A percentile compares a stretch with the other conserved stretches of the same genome.
phyloP scores from a whole-genome alignment of 2,329 filamentous ascomycete species.

The Myriosclerotinia curreyana region DNA sequence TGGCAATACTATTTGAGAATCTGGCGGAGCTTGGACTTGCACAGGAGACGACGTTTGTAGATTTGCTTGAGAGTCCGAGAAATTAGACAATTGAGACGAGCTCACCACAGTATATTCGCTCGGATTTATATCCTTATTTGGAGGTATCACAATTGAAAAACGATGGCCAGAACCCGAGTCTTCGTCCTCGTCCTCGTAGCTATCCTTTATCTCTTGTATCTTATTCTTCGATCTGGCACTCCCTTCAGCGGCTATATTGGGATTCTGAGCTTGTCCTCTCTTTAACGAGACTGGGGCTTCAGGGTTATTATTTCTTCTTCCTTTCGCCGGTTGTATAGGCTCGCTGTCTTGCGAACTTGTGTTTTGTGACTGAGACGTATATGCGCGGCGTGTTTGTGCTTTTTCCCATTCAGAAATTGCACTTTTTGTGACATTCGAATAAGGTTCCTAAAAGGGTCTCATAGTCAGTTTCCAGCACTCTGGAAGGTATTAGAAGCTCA shows the following conservation, averaged over 20 bases:
- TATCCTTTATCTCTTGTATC: constrained; percentile 31
- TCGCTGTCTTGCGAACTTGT: constrained; percentile 25
- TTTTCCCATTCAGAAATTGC: constrained; percentile 23
- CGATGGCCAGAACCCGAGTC: constrained; percentile 12
- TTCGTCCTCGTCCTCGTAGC: constrained; percentile 33
- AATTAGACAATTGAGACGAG: constrained; percentile 25
- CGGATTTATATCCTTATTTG: constrained; percentile 26
- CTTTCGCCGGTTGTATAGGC: constrained; percentile 27
- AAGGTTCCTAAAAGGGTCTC: constrained; percentile 32
- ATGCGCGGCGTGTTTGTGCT: neutral
- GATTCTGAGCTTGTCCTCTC: constrained; percentile 21
- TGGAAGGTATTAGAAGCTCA: neutral
- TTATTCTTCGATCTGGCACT: constrained; percentile 20
- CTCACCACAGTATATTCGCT: constrained; percentile 25
- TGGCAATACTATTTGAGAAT: constrained; percentile 10
- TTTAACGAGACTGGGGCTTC: constrained; percentile 4
- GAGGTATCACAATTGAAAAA: constrained; percentile 25
- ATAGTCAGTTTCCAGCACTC: neutral
- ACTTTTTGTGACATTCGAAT: constrained; percentile 17
- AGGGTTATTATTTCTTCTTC: constrained; percentile 19
- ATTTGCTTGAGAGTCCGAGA: neutral
- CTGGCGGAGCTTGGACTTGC: constrained; percentile 16
- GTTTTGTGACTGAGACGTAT: constrained; percentile 1
- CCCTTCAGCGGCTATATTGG: constrained; percentile 23
- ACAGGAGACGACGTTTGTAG: constrained; percentile 17